Conservation (phyloP, 768 basidiomycete species). For the Lactarius hengduanensis region DNA sequence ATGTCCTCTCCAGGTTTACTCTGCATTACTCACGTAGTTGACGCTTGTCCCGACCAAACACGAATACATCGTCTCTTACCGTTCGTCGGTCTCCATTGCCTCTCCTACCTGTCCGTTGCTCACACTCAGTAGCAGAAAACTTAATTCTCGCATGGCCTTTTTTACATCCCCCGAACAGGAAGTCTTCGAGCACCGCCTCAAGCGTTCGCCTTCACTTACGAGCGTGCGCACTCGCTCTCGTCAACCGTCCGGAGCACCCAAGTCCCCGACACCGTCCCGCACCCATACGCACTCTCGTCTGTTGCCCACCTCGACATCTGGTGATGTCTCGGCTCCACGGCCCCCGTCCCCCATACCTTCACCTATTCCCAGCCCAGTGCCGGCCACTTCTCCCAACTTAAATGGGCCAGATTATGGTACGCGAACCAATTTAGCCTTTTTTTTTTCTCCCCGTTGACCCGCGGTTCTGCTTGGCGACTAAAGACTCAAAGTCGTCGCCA, state of each 20-base stretch:
- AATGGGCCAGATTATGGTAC: constrained; percentile 10
- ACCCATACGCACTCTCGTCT: not conserved
- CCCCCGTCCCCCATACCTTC: not conserved
- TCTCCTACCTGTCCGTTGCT: not conserved
- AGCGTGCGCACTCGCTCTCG: constrained; percentile 15
- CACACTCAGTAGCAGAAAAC: not conserved
- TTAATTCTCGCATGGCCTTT: constrained; percentile 24
- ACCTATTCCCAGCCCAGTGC: not conserved
- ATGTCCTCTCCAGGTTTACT: constrained; percentile 14
- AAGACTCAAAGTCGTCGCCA: constrained; percentile 6
- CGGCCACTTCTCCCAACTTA: not conserved
- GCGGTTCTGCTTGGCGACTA: not conserved
- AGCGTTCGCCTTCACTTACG: constrained; percentile 23
- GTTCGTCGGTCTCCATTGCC: not conserved
- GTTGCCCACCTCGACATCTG: not conserved
- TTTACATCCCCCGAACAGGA: constrained; percentile 25
- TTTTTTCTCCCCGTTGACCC: not conserved
- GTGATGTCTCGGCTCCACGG: not conserved
- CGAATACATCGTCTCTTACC: constrained; percentile 15
- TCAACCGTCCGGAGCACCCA: constrained; percentile 1
- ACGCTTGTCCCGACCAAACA: constrained; percentile 21
- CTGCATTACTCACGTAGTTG: constrained; percentile 21
- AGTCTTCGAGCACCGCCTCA: constrained; percentile 24
- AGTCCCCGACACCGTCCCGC: not conserved
- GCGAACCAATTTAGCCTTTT: not conserved